Percentiles rank a stretch among this genome's conserved stretches.
These are phyloP conservation scores for Astrothelium subdiscretum DNA, from an alignment of 495 filamentous ascomycete genomes.

Conservation along the genomic window DNA sequence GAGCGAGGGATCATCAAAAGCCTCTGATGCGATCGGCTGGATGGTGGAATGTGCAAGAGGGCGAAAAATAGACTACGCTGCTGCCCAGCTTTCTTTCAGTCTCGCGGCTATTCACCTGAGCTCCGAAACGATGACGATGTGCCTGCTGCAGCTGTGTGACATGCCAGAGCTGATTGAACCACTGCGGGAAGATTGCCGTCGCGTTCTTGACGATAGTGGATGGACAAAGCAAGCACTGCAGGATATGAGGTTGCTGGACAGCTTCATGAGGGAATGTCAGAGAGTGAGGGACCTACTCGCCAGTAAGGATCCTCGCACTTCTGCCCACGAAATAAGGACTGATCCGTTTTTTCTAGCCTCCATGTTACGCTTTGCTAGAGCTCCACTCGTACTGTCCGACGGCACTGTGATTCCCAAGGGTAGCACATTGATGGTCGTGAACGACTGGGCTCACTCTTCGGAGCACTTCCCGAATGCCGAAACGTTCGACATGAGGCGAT, in stretches of 20 bases:
- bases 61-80: constrained; percentile 3
- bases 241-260: constrained; percentile 41
- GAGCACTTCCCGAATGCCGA: constrained; percentile 24
- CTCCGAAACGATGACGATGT: constrained; percentile 1
- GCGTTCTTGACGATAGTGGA: constrained; percentile 29
- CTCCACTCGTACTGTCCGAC: constrained; percentile 19
- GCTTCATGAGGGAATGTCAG: constrained; percentile 43
- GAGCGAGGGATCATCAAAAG: constrained; percentile 3
- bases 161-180: constrained; percentile 34
- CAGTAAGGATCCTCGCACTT: constrained; percentile 22
- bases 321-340: neutral
- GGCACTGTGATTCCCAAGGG: constrained; percentile 20
- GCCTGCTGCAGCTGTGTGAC: constrained; percentile 37
- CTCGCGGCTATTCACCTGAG: constrained; percentile 9
- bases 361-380: constrained; percentile 14
- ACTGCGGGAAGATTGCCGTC: constrained; percentile 43
- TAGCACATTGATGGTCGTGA: constrained; percentile 9
- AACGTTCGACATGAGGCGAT: constrained; percentile 44
- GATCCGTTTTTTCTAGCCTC: constrained; percentile 10
- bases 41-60: constrained; percentile 6
- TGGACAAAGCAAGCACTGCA: constrained; percentile 33
- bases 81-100: constrained; percentile 6
- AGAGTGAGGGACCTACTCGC: constrained; percentile 31
- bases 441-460: constrained; percentile 3
- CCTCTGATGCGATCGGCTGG: constrained; percentile 5